These are phyloP conservation scores for Cryptosporidium canis DNA, from an alignment of 169 alveolate genomes.

Conservation along the genomic window DNA sequence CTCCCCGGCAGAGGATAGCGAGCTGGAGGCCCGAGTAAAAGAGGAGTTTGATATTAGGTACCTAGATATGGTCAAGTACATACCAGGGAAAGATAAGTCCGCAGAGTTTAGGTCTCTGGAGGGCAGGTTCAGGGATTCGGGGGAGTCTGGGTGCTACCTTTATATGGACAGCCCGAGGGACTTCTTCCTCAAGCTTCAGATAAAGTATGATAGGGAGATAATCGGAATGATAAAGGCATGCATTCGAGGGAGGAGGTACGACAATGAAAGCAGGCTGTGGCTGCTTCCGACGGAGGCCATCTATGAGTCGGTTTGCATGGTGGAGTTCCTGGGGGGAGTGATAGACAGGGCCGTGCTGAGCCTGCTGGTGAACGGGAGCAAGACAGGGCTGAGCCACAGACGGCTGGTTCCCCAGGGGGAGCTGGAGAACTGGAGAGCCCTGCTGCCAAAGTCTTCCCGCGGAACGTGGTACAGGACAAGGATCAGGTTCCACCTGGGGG, in stretches of 20 bases:
- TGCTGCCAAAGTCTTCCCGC: slow-evolving; percentile 31
- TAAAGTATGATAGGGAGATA: slow-evolving; percentile 24
- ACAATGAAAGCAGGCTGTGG: slow-evolving; percentile 15
- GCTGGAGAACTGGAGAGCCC: slow-evolving; percentile 21
- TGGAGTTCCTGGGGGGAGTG: slow-evolving; percentile 49
- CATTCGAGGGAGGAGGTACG: slow-evolving; percentile 51
- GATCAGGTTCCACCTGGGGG: slow-evolving; percentile 4
- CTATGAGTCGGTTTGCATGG: slow-evolving; percentile 39
- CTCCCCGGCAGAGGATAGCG: background rate
- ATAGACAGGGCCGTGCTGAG: slow-evolving; percentile 10
- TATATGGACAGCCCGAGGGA: slow-evolving; percentile 22
- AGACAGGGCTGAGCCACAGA: background rate
- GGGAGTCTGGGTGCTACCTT: background rate
- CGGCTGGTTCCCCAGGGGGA: background rate
- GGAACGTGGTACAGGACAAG: slow-evolving; percentile 23
- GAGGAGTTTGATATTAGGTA: background rate
- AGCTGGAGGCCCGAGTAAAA: background rate
- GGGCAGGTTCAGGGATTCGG: background rate
- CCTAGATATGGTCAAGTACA: slow-evolving; percentile 43
- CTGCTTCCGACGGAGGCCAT: slow-evolving; percentile 39
- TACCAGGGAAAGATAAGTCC: background rate
- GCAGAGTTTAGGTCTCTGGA: slow-evolving; percentile 1
- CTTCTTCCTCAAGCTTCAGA: slow-evolving; percentile 24
- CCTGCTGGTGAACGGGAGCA: slow-evolving; percentile 34
- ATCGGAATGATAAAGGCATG: slow-evolving; percentile 31